Evolutionary conservation across 768 basidiomycete species (phyloP), one percentile per base, ranked within the genome.

Genomic region (Russula sp.): DNA sequence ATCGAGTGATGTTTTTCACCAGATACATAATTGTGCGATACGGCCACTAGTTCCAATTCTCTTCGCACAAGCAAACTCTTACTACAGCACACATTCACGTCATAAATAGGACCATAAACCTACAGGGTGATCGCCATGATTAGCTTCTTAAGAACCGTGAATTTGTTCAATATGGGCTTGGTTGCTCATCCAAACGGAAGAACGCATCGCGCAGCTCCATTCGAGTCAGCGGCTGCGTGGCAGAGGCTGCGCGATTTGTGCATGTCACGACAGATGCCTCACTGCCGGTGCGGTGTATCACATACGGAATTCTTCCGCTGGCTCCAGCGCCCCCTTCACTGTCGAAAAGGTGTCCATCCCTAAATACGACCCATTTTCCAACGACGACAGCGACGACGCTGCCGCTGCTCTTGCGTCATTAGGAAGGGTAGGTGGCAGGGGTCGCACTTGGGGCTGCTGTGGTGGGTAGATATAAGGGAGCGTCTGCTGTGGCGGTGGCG

Each of bases 271-370:
- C 48, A 49, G 11, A 24, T 5, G 48, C 24, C 24, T 7, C 48
- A 14, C 5, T 2, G 5, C 5, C 28, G 5, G 24, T 18, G 14
- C 18, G 16, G 30, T 3, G 18, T 18, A 18, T 30, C 20, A 20
- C 8, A 11, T 32, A 32, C 5, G 32, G 13, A 22, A 18, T n/a
- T 36, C 30, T 20, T 32, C 52, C 20, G 16, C 1, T 18, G 30
- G 18, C 28, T 14, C 42, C 7, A 20, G 14, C 14, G 5, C 38
- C 38, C 16, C 38, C 16, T 5, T 7, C 5, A 40, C 4, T 28
- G 14, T 22, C 14, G 50, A 60, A 28, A 53, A 53, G n/a, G 51
- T 61, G 13, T 53, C n/a, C 59, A 44, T 44, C 51, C 11, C 20
- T n/a, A 52, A 32, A 28, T 14, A 53, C 7, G 38, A 22, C 9